phyloP scores from a whole-genome alignment of 164 flowering plant genomes.

The Cinnamomum chago region DNA sequence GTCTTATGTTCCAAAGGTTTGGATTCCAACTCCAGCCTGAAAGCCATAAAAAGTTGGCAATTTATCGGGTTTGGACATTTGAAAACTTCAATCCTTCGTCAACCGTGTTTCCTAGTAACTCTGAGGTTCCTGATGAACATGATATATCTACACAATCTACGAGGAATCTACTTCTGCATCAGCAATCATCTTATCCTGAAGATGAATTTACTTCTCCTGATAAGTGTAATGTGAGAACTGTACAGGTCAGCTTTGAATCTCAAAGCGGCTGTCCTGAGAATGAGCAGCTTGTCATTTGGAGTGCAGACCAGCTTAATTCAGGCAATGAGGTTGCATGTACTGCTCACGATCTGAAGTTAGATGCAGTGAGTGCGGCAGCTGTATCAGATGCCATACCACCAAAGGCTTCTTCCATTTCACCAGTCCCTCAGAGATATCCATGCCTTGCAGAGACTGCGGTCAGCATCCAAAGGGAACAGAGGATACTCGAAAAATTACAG shows the following conservation, averaged over 20 bases:
- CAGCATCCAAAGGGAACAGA: conserved; percentile 48
- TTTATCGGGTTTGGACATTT: conserved; percentile 72
- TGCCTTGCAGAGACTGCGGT: conserved; percentile 33
- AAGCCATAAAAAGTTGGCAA: conserved; percentile 42
- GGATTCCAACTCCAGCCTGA: conserved; percentile 64
- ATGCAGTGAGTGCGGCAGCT: conserved; percentile 12
- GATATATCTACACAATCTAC: conserved; percentile 3
- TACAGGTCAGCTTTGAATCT: conserved; percentile 17
- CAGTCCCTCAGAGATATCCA: conserved; percentile 38
- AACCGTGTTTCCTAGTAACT: conserved; percentile 18
- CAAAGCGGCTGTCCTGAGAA: conserved; percentile 14
- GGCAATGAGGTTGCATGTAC: conserved; percentile 17
- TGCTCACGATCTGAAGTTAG: conserved; percentile 22
- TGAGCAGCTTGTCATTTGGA: conserved; percentile 12
- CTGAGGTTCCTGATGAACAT: conserved; percentile 20
- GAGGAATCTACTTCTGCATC: conserved; percentile 19
- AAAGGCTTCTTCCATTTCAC: conserved; percentile 4
- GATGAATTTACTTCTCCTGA: conserved; percentile 17
- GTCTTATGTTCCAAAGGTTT: conserved; percentile 51
- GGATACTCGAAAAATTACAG: conserved; percentile 61
- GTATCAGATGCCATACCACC: conserved; percentile 22
- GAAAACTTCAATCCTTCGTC: conserved; percentile 38
- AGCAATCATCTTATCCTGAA: conserved; percentile 21
- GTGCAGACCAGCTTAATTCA: conserved; percentile 18
- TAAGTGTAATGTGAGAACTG: conserved; percentile 9